These are phyloP conservation scores for Cutaneotrichosporon cavernicola DNA, from an alignment of 1,284 basidiomycete species.

Conservation along the genomic window DNA sequence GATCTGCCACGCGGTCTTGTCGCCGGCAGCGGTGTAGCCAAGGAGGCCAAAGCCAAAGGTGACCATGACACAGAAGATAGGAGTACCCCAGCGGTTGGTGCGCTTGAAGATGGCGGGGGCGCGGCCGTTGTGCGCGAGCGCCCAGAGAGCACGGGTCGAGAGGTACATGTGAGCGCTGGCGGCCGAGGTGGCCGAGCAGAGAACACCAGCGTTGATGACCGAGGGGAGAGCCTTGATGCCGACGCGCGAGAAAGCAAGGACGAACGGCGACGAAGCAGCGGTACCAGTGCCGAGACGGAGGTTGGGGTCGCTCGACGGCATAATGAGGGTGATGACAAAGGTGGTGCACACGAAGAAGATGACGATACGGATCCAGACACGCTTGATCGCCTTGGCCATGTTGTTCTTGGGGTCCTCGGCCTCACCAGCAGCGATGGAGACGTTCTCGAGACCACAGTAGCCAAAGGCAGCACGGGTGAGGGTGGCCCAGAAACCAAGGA, in stretches of 20 bases:
- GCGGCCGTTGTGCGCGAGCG: slow-evolving; percentile 37
- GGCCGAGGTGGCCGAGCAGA: slow-evolving; percentile 56
- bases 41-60: slow-evolving; percentile 63
- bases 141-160: slow-evolving; percentile 38
- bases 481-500: slow-evolving; percentile 59
- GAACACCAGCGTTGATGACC: slow-evolving; percentile 66
- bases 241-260: slow-evolving; percentile 65
- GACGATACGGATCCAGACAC: slow-evolving; percentile 72
- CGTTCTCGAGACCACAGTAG: slow-evolving; percentile 41
- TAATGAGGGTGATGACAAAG: slow-evolving; percentile 71
- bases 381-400: slow-evolving; percentile 70
- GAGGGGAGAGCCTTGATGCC: slow-evolving; percentile 72
- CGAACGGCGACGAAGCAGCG: slow-evolving; percentile 75
- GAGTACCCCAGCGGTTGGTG: slow-evolving; percentile 35
- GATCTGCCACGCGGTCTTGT: slow-evolving; percentile 60
- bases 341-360: slow-evolving; percentile 65
- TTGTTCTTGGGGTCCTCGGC: slow-evolving; percentile 66
- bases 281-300: slow-evolving; percentile 61
- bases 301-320: slow-evolving; percentile 64
- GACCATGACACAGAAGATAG: slow-evolving; percentile 56
- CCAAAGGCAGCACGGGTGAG: slow-evolving; percentile 53
- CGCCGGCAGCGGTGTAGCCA: slow-evolving; percentile 61
- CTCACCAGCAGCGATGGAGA: slow-evolving; percentile 46
- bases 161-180: slow-evolving; percentile 57
- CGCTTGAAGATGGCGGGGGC: slow-evolving; percentile 36